Evolutionary conservation across 2,329 filamentous ascomycete genomes (phyloP), one percentile per base, ranked within the genome.

Genomic region (Diaporthe vaccinii): DNA sequence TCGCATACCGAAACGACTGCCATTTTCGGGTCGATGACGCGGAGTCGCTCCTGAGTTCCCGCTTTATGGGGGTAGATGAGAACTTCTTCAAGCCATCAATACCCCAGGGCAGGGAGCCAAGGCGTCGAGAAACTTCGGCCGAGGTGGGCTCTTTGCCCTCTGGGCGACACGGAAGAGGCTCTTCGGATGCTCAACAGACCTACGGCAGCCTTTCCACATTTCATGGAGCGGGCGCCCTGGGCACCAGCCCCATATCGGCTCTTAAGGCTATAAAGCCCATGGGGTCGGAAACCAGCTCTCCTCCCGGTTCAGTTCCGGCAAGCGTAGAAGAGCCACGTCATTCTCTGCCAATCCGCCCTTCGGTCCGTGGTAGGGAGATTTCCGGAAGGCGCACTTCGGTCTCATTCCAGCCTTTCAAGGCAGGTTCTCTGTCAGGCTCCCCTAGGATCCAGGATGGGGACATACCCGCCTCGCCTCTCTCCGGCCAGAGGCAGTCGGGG

Each of bases 321-420:
- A 86, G 85, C 72, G 76, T 85, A 28, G 87, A 87, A 57, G 86
- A 86, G 22, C 85, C 86, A 3, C 86, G 88, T 12, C 86, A 88
- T 77, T 91, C 90, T 5, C 80, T 91, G 59, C 90, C 90, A n/a
- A 88, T 89, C 22, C 80, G 75, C 6, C 73, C 73, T 44, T 75
- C 75, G 39, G 28, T 70, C 7, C 86, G 87, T 68, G 85, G 84
- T 20, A 84, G 86, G 55, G 91, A 94, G 58, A 87, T 86, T 31
- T 80, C 89, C 65, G 89, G 89, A 72, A 90, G 95, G 79, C 91
- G 95, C 72, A 93, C 94, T 9, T 98, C 95, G 0, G 91, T 98
- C 31, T 97, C 95, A 0, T 98, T 98, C 80, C 95, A 97, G 79
- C 96, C 96, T 0, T 99, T 99, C 87, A 99, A 99, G 84, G 95